Percentiles rank a stretch among this genome's conserved stretches.
These are phyloP conservation scores for Fusarium hainanense DNA, from an alignment of 2,329 filamentous ascomycete genomes.

Conservation along the genomic window DNA sequence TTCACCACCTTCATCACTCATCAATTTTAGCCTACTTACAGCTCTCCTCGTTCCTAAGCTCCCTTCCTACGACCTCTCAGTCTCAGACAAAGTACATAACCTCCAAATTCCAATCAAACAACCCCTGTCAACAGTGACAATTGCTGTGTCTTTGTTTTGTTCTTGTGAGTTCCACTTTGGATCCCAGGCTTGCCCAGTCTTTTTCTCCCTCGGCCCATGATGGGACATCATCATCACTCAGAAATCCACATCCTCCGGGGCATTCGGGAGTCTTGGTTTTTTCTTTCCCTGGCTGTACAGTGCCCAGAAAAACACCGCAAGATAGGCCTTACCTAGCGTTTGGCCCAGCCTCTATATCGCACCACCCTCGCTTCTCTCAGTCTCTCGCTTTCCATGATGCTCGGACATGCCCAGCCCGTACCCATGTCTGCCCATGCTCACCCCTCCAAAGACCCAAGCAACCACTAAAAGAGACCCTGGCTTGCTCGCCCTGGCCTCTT, in stretches of 20 bases:
- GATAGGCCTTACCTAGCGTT: constrained; percentile 9
- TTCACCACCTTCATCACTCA: neutral
- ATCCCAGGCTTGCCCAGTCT: constrained; percentile 9
- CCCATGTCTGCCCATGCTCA: constrained; percentile 10
- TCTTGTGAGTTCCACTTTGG: constrained; percentile 33
- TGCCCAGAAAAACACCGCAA: constrained; percentile 24
- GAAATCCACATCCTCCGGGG: constrained; percentile 31
- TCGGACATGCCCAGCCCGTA: neutral
- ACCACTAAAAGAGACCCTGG: constrained; percentile 33
- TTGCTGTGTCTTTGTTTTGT: constrained; percentile 33
- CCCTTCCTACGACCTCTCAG: constrained; percentile 19
- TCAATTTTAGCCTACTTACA: neutral
- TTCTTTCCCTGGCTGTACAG: constrained; percentile 14
- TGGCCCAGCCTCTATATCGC: constrained; percentile 1
- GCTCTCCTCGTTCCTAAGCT: neutral
- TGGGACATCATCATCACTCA: constrained; percentile 33
- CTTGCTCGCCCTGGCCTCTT: constrained; percentile 21
- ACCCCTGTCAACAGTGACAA: constrained; percentile 27
- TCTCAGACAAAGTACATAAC: constrained; percentile 6
- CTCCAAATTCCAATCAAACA: constrained; percentile 26
- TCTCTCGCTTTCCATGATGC: neutral
- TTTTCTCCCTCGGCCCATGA: constrained; percentile 19
- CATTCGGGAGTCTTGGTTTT: constrained; percentile 14
- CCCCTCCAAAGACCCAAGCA: constrained; percentile 15
- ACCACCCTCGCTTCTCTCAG: constrained; percentile 2